Conservation (phyloP, 164 flowering plant genomes). For the Paratinospora sagittata region DNA sequence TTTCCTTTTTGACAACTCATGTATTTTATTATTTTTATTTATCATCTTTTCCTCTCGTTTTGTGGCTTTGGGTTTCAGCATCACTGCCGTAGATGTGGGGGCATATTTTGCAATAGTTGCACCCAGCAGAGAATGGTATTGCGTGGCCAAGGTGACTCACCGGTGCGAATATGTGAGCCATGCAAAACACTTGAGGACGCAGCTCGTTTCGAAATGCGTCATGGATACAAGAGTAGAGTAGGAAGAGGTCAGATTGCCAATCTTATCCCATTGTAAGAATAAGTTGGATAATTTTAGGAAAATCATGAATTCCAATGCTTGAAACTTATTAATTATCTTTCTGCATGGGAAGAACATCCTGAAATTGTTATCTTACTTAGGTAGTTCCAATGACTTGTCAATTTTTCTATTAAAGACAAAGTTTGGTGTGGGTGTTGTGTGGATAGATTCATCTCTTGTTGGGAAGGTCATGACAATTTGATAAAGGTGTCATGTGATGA, state of each 20-base stretch:
- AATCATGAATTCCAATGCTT: not conserved
- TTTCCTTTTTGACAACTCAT: not conserved
- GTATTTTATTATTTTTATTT: not conserved
- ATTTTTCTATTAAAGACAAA: too few species aligned
- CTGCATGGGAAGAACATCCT: not conserved
- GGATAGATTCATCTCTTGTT: too few species aligned
- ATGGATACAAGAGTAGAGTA: constrained; percentile 57
- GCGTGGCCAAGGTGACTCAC: constrained; percentile 96
- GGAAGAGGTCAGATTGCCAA: constrained; percentile 41
- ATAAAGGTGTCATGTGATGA: too few species aligned
- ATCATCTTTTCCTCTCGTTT: constrained; percentile 6
- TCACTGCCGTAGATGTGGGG: constrained; percentile 97
- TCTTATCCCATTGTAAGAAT: not conserved
- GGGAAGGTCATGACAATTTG: too few species aligned
- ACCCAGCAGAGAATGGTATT: constrained; percentile 78
- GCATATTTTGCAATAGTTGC: constrained; percentile 78
- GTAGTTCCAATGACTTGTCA: not conserved
- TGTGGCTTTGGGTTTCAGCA: constrained; percentile 48
- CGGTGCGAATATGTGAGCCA: constrained; percentile 91
- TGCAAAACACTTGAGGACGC: constrained; percentile 95
- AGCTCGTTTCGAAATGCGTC: constrained; percentile 79
- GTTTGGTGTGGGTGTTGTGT: too few species aligned
- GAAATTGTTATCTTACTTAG: too few species aligned
- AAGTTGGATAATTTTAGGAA: not conserved
- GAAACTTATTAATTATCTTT: not conserved